Conservation (phyloP, 2,329 filamentous ascomycete species). For the Colletotrichum lupini region DNA sequence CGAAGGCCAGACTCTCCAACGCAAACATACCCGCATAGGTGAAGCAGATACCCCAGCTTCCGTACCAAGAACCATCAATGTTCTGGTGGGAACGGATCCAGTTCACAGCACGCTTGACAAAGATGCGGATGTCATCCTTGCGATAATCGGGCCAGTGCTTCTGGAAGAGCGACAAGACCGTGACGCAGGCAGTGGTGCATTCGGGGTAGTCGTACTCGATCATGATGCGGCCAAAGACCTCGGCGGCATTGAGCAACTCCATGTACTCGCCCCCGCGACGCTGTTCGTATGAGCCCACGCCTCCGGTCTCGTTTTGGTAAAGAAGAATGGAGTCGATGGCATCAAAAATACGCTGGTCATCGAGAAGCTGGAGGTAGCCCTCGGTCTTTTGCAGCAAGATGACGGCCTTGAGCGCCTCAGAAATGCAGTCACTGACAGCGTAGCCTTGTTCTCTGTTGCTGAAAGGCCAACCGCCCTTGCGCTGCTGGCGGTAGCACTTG, state of each 20-base stretch:
- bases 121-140: conserved; percentile 75
- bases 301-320: conserved; percentile 89
- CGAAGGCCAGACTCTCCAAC: conserved; percentile 82
- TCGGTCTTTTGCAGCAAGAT: conserved; percentile 85
- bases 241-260: conserved; percentile 92
- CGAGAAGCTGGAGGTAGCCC: conserved; percentile 78
- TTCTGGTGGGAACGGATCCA: conserved; percentile 87
- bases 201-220: conserved; percentile 98
- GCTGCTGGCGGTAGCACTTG: conserved; percentile 86
- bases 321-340: conserved; percentile 90
- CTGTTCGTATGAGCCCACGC: conserved; percentile 90
- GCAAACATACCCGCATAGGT: conserved; percentile 98
- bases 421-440: conserved; percentile 93
- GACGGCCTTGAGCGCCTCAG: conserved; percentile 88
- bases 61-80: conserved; percentile 94
- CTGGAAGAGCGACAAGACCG: conserved; percentile 84
- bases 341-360: conserved; percentile 83
- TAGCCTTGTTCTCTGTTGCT: conserved; percentile 94
- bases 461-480: conserved; percentile 96
- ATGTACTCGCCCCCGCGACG: conserved; percentile 81
- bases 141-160: conserved; percentile 86
- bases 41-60: conserved; percentile 97
- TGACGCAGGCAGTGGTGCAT: conserved; percentile 95
- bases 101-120: conserved; percentile 78
- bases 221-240: conserved; percentile 98